Evolutionary conservation across 345 rosid genomes (phyloP).

Genomic region (Moricandia arvensis): DNA sequence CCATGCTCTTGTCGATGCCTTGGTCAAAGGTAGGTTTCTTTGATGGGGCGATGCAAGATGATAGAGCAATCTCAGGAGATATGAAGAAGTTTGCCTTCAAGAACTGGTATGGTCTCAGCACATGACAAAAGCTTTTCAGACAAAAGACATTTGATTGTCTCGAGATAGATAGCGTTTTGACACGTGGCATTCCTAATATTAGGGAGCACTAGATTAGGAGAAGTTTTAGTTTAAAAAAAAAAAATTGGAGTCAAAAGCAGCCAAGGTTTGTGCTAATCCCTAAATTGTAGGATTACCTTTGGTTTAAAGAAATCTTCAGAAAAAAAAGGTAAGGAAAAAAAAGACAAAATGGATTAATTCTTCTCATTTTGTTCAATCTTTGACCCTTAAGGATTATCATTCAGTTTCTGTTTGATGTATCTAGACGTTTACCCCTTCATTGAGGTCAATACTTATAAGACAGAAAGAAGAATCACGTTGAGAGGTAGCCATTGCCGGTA

Average conservation of each 20-base stretch:
- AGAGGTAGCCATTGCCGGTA: conserved; percentile 31
- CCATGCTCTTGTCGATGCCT: too few species aligned
- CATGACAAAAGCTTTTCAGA: conserved; percentile 38
- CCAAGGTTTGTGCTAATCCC: conserved; percentile 37
- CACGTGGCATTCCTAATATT: conserved; percentile 27
- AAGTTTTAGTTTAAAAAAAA: conserved; percentile 19
- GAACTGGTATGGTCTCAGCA: conserved; percentile 50
- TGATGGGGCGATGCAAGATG: too few species aligned
- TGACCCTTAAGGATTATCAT: conserved; percentile 9
- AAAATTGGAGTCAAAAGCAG: conserved; percentile 42
- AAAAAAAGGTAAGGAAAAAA: background rate
- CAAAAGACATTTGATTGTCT: conserved; percentile 7
- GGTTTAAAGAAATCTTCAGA: conserved; percentile 20
- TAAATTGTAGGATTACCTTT: conserved; percentile 40
- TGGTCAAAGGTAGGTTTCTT: too few species aligned
- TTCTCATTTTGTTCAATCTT: conserved; percentile 17
- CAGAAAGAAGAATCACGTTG: too few species aligned
- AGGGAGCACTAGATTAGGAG: conserved; percentile 11
- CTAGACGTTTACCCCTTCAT: conserved; percentile 1
- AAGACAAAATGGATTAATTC: conserved; percentile 11
- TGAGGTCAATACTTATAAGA: conserved; percentile 16
- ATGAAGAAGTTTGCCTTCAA: too few species aligned
- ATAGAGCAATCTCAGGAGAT: too few species aligned
- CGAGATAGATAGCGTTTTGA: conserved; percentile 8
- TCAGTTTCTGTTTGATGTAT: background rate